phyloP scores from a whole-genome alignment of 2,329 filamentous ascomycete genomes.

The Ascochyta rabiei region DNA sequence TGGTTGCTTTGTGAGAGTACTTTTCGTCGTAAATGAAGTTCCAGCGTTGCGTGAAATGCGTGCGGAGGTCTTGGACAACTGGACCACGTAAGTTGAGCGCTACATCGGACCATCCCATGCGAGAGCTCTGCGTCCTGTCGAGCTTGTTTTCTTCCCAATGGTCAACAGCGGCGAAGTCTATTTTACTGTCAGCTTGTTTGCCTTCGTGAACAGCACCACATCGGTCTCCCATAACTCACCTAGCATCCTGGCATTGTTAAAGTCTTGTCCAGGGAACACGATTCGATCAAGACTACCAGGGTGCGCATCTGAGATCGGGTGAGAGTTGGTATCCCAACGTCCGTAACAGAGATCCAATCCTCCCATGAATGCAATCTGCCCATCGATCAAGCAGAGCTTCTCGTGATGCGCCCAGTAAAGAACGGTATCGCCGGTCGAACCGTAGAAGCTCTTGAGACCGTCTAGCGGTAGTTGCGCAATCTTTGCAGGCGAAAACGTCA shows the following conservation, averaged over 20 bases:
- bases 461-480: constrained; percentile 72
- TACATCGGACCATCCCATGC: constrained; percentile 94
- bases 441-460: constrained; percentile 78
- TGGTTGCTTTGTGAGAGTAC: constrained; percentile 65
- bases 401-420: constrained; percentile 95
- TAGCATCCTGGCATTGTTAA: constrained; percentile 84
- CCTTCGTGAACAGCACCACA: too few species aligned
- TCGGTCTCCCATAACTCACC: constrained; percentile 60
- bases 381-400: constrained; percentile 84
- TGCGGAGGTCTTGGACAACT: constrained; percentile 74
- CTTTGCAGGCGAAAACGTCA: constrained; percentile 61
- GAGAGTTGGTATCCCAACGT: constrained; percentile 84
- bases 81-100: constrained; percentile 76
- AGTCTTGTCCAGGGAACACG: constrained; percentile 88
- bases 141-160: constrained; percentile 88
- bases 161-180: constrained; percentile 73
- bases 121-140: constrained; percentile 75
- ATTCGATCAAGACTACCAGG: constrained; percentile 76
- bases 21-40: constrained; percentile 89
- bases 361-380: constrained; percentile 85
- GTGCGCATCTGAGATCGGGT: constrained; percentile 84
- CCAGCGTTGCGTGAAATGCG: constrained; percentile 86
- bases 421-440: constrained; percentile 78
- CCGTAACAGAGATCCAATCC: constrained; percentile 87
- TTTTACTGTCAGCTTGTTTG: constrained; percentile 17